Conservation (phyloP, 345 rosid genomes). For the Trapa bicornis region DNA sequence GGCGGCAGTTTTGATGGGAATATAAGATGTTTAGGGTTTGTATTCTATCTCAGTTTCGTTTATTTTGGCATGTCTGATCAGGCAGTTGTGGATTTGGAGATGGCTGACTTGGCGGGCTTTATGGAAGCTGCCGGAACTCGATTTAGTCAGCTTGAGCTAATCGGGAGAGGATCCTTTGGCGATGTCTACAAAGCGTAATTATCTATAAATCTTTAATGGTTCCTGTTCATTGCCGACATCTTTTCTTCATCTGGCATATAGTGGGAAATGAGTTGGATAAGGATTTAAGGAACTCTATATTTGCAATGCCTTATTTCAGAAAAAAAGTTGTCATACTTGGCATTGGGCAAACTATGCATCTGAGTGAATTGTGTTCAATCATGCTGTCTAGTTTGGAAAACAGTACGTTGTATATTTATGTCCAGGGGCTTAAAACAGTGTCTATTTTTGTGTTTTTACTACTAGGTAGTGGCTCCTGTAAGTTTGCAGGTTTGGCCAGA, state of each 20-base stretch:
- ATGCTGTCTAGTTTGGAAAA: no score
- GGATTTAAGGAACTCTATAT: not conserved
- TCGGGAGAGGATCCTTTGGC: conserved; percentile 95
- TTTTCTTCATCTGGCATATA: not conserved
- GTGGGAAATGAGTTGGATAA: not conserved
- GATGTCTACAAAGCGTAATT: conserved; percentile 98
- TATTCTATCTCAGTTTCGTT: not conserved
- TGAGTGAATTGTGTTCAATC: not conserved
- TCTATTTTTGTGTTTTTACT: not conserved
- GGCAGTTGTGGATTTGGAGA: conserved; percentile 14
- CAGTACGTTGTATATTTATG: not conserved
- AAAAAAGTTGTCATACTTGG: not conserved
- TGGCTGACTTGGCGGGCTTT: conserved; percentile 77
- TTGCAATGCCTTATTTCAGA: no score
- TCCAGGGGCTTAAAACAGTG: not conserved
- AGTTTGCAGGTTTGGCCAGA: not conserved
- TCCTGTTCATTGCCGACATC: not conserved
- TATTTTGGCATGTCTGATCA: not conserved
- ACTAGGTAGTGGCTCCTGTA: not conserved
- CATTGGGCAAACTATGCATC: not conserved
- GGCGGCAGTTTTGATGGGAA: not conserved
- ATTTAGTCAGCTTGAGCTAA: conserved; percentile 75
- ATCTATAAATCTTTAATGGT: not conserved
- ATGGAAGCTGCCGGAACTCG: conserved; percentile 69
- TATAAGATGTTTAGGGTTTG: not conserved